Evolutionary conservation across 78 protist genomes (phyloP).

Genomic region (Planoprotostelium fungivorum): DNA sequence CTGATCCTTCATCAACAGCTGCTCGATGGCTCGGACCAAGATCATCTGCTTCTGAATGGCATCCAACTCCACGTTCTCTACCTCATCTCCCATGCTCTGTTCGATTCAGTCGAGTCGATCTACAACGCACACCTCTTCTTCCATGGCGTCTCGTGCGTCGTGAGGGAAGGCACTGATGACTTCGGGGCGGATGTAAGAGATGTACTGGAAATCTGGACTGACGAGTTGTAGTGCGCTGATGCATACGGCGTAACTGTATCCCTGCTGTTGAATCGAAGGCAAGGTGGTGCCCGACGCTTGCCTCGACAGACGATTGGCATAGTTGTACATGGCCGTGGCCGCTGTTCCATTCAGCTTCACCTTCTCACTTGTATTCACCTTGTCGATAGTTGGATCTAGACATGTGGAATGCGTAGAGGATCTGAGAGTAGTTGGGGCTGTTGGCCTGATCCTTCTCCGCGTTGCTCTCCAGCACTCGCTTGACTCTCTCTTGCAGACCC

Average conservation of each 20-base stretch:
- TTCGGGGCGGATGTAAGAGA: not conserved
- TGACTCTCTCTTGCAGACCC: not conserved
- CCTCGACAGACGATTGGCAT: not conserved
- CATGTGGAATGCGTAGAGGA: conserved; percentile 34
- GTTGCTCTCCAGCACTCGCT: not conserved
- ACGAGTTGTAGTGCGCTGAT: not conserved
- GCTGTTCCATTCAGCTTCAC: not conserved
- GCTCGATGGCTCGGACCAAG: not conserved
- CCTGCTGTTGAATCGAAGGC: not conserved
- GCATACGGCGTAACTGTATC: not conserved
- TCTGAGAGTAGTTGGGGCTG: conserved; percentile 37
- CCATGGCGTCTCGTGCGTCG: not conserved
- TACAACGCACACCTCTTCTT: no score
- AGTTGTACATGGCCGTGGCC: not conserved
- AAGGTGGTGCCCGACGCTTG: not conserved
- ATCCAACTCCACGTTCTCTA: not conserved
- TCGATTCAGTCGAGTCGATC: not conserved
- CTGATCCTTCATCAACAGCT: not conserved
- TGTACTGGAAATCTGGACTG: not conserved
- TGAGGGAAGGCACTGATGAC: not conserved
- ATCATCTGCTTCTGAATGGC: not conserved
- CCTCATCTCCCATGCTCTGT: not conserved
- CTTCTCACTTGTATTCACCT: not conserved
- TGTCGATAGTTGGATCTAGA: conserved; percentile 26
- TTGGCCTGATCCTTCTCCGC: conserved; percentile 10